These are phyloP conservation scores for Kockovaella imperatae DNA, from an alignment of 768 basidiomycete species.

Conservation along the genomic window DNA sequence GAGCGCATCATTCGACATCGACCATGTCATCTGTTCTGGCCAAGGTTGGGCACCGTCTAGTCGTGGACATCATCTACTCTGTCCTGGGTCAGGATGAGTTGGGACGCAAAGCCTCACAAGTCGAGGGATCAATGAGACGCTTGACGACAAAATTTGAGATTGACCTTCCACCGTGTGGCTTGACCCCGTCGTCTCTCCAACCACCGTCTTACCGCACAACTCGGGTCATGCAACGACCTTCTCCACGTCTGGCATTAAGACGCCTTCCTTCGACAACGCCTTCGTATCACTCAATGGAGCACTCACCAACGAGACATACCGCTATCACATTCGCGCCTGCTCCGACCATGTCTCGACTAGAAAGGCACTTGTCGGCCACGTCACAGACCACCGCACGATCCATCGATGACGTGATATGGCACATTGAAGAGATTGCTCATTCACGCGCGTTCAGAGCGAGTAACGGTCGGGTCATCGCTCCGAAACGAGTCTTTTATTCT, in stretches of 20 bases:
- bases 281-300: background rate
- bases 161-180: background rate
- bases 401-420: background rate
- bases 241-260: background rate
- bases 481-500: conserved; percentile 5
- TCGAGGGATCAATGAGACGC: conserved; percentile 1
- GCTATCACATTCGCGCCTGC: background rate
- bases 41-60: conserved; percentile 1
- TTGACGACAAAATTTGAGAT: background rate
- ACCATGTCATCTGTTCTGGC: conserved; percentile 3
- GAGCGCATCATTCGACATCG: background rate
- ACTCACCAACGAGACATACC: background rate
- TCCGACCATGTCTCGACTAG: background rate
- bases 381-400: background rate
- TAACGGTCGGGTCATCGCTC: conserved; percentile 1
- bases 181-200: background rate
- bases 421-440: background rate
- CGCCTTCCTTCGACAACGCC: background rate
- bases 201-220: conserved; percentile 1
- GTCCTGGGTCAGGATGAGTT: conserved; percentile 1
- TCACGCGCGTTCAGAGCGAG: conserved; percentile 3
- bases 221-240: background rate
- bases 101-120: background rate
- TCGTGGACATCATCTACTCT: conserved; percentile 3
- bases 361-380: background rate